Evolutionary conservation across 2,329 filamentous ascomycete species (phyloP).

Genomic region (Aureobasidium vineae): DNA sequence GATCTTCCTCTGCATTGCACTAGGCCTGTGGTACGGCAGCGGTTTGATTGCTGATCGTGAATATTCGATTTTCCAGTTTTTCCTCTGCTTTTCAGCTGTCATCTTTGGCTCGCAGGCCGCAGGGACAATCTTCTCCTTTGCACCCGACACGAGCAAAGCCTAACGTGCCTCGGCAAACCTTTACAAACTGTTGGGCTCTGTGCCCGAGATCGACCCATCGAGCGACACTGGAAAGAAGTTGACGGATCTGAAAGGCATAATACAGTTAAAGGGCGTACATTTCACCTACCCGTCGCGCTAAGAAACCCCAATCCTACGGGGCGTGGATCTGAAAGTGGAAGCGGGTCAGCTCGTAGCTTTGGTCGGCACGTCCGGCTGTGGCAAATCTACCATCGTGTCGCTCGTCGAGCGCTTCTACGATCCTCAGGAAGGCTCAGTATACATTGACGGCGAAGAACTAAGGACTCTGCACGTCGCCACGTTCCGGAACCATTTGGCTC

Average conservation of each 20-base stretch:
- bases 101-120: slow-evolving; percentile 49
- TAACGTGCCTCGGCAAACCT: no score
- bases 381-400: slow-evolving; percentile 46
- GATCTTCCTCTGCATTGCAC: slow-evolving; percentile 49
- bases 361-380: slow-evolving; percentile 47
- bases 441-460: slow-evolving; percentile 45
- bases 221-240: no score
- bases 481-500: slow-evolving; percentile 40
- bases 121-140: slow-evolving; percentile 48
- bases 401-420: slow-evolving; percentile 49
- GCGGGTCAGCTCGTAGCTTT: slow-evolving; percentile 34
- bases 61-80: slow-evolving; percentile 46
- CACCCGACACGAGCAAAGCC: slow-evolving; percentile 47
- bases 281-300: background rate
- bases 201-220: no score
- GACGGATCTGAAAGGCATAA: no score
- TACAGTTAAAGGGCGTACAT: background rate
- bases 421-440: slow-evolving; percentile 41
- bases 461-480: slow-evolving; percentile 38
- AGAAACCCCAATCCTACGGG: background rate
- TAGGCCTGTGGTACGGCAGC: slow-evolving; percentile 51
- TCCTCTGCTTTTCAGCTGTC: slow-evolving; percentile 47
- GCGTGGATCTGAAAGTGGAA: background rate
- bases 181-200: no score
- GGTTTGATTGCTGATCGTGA: slow-evolving; percentile 45